These are phyloP conservation scores for Pueraria montana DNA, from an alignment of 306 rosid genomes.

Conservation along the genomic window DNA sequence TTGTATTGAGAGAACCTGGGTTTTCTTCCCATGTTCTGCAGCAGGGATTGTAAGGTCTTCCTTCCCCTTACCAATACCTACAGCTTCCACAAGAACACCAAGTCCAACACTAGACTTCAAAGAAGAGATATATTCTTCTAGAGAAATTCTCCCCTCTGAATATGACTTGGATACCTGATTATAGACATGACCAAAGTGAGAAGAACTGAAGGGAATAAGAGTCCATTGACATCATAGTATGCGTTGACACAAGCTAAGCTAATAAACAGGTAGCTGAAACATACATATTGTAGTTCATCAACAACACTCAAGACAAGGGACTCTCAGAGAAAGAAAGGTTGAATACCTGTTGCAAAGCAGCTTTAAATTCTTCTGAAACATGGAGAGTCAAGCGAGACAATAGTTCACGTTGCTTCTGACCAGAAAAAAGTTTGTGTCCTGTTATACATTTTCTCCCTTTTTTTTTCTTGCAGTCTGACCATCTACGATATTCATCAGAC, in stretches of 20 bases:
- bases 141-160: slow-evolving; percentile 64
- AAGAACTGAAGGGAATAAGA: slow-evolving; percentile 22
- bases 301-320: slow-evolving; percentile 9
- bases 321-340: slow-evolving; percentile 32
- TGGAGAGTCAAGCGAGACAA: slow-evolving; percentile 70
- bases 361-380: slow-evolving; percentile 63
- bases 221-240: slow-evolving; percentile 22
- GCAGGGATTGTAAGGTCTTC: slow-evolving; percentile 75
- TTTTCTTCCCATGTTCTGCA: slow-evolving; percentile 70
- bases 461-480: slow-evolving; percentile 68
- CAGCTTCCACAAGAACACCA: slow-evolving; percentile 71
- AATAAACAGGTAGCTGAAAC: slow-evolving; percentile 36
- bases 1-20: slow-evolving; percentile 47
- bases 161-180: slow-evolving; percentile 71
- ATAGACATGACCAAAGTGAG: slow-evolving; percentile 44
- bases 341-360: slow-evolving; percentile 68
- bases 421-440: slow-evolving; percentile 72
- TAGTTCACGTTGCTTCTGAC: slow-evolving; percentile 72
- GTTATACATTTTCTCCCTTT: slow-evolving; percentile 65
- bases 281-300: slow-evolving; percentile 11
- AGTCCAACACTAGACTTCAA: slow-evolving; percentile 75
- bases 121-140: slow-evolving; percentile 71
- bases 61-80: slow-evolving; percentile 77
- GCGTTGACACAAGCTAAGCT: slow-evolving; percentile 30
- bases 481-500: slow-evolving; percentile 66